These are phyloP conservation scores for Salmacisia buchloeana DNA, from an alignment of 1,284 basidiomycete genomes.

Conservation along the genomic window DNA sequence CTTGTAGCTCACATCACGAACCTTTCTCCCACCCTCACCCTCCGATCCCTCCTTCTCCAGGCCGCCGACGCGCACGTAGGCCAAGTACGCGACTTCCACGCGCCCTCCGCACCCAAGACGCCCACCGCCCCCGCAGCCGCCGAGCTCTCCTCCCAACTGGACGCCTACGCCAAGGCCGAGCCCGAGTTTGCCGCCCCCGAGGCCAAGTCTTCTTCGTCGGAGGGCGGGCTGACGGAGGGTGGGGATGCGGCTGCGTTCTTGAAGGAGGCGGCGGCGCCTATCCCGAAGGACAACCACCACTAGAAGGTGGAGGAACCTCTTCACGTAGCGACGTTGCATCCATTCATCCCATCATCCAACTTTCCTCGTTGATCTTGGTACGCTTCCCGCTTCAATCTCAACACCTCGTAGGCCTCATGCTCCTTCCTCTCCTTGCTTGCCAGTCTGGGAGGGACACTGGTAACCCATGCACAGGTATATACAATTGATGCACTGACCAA, in stretches of 20 bases:
- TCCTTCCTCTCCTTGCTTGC: no score
- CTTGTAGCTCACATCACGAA: neutral
- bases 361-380: no score
- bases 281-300: conserved; percentile 49
- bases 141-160: conserved; percentile 52
- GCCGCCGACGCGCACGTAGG: conserved; percentile 48
- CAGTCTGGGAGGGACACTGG: no score
- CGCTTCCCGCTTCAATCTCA: neutral
- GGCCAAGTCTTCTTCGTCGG: conserved; percentile 21
- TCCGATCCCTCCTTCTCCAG: conserved; percentile 17
- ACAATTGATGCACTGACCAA: neutral
- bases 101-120: conserved; percentile 51
- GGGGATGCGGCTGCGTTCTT: conserved; percentile 51
- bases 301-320: no score
- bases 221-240: conserved; percentile 30
- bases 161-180: conserved; percentile 50
- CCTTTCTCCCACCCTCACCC: neutral
- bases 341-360: no score
- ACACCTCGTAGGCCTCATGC: no score
- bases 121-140: conserved; percentile 51
- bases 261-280: conserved; percentile 39
- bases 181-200: conserved; percentile 37
- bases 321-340: no score
- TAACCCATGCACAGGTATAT: neutral
- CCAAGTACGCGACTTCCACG: conserved; percentile 53